These are phyloP conservation scores for Trichoderma gamsii DNA, from an alignment of 495 filamentous ascomycete species.

Conservation along the genomic window DNA sequence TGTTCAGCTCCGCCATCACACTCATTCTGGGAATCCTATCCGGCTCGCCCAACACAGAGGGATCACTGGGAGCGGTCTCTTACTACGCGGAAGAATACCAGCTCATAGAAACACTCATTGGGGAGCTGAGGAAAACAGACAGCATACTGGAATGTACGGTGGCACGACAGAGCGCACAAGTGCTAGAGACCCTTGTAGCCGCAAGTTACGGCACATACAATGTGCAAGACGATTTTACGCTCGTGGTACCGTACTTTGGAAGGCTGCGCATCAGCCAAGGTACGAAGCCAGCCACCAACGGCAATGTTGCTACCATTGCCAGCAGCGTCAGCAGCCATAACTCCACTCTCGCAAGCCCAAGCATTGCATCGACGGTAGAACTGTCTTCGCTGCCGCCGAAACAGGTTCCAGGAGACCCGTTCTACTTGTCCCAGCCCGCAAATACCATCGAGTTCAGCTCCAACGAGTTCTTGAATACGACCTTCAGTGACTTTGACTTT, in stretches of 20 bases:
- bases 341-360: neutral
- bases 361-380: neutral
- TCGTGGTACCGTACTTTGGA: conserved; percentile 5
- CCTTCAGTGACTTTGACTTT: conserved; percentile 2
- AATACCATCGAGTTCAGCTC: conserved; percentile 4
- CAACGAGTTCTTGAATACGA: neutral
- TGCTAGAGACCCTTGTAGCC: neutral
- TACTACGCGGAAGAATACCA: neutral
- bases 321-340: neutral
- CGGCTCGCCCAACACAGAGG: neutral
- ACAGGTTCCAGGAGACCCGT: neutral
- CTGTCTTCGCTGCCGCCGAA: neutral
- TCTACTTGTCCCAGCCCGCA: neutral
- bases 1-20: neutral
- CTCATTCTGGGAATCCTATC: neutral
- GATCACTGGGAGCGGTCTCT: neutral
- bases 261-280: neutral
- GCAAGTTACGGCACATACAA: neutral
- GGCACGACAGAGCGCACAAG: neutral
- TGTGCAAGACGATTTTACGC: neutral
- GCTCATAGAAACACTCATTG: neutral
- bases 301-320: neutral
- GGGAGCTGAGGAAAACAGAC: neutral
- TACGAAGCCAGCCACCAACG: neutral
- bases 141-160: neutral